A percentile compares a stretch with the other conserved stretches of the same genome.
Conservation (phyloP, 306 rosid species). For the Astragalus glycyphyllos region DNA sequence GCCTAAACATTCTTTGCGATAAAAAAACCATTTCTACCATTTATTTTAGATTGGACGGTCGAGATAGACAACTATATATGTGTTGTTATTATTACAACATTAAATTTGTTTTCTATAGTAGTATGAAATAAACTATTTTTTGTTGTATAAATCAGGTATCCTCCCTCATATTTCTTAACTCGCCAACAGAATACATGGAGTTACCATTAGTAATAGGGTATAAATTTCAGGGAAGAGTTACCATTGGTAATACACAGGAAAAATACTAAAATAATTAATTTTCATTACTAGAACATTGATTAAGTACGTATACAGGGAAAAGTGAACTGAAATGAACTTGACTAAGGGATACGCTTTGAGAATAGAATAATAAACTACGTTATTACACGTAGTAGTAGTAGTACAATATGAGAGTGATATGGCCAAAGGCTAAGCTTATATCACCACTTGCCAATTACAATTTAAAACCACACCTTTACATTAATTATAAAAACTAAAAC, state of each 20-base stretch:
- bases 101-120: too few relatives aligned
- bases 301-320: conserved; percentile 47
- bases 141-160: too few relatives aligned
- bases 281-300: conserved; percentile 42
- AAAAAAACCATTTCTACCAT: too few relatives aligned
- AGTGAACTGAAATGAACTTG: conserved; percentile 45
- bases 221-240: neutral
- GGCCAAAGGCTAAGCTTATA: conserved; percentile 36
- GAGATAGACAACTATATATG: too few relatives aligned
- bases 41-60: too few relatives aligned
- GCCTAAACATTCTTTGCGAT: too few relatives aligned
- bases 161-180: too few relatives aligned
- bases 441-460: conserved; percentile 33
- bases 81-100: too few relatives aligned
- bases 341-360: conserved; percentile 45
- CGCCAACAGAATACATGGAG: too few relatives aligned
- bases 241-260: neutral
- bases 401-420: conserved; percentile 40
- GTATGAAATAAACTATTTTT: too few relatives aligned
- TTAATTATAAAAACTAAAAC: conserved; percentile 41
- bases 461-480: conserved; percentile 53
- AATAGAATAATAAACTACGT: conserved; percentile 34
- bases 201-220: too few relatives aligned
- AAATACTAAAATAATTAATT: conserved; percentile 41
- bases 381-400: conserved; percentile 30